A percentile compares a stretch with the other conserved stretches of the same genome.
Evolutionary conservation across 257 asterid genomes (phyloP).

Genomic region (Lavandula angustifolia): DNA sequence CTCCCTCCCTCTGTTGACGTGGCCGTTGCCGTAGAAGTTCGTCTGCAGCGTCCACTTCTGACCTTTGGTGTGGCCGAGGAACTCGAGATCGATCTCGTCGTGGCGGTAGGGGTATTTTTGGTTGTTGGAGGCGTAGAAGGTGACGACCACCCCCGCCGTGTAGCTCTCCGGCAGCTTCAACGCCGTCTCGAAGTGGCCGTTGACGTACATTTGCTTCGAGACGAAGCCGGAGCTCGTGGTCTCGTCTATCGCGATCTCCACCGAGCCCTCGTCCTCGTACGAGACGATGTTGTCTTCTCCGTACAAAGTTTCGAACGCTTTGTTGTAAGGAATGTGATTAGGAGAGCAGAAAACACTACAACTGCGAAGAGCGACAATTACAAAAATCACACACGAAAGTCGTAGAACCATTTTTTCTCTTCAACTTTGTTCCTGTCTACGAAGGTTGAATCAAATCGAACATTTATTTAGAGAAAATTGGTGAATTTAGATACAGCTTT

Average conservation of each 20-base stretch:
- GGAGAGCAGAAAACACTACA: neutral
- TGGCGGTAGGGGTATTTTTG: constrained; percentile 36
- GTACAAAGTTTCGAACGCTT: constrained; percentile 38
- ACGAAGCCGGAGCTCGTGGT: constrained; percentile 44
- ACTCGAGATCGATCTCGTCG: constrained; percentile 52
- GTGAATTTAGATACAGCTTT: neutral
- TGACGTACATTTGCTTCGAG: constrained; percentile 37
- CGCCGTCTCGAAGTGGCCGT: constrained; percentile 43
- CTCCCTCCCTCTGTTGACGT: constrained; percentile 42
- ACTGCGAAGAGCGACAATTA: neutral
- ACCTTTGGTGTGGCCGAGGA: constrained; percentile 40
- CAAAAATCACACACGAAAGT: neutral
- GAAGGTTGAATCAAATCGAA: too few relatives aligned
- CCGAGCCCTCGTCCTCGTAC: constrained; percentile 37
- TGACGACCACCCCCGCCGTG: constrained; percentile 49
- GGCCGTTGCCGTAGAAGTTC: constrained; percentile 46
- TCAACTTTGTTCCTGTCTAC: too few relatives aligned
- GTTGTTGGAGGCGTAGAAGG: constrained; percentile 41
- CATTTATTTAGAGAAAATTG: too few relatives aligned
- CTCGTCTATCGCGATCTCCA: constrained; percentile 41
- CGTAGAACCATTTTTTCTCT: neutral
- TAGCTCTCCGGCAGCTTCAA: constrained; percentile 42
- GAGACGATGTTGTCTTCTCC: constrained; percentile 39
- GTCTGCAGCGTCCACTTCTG: constrained; percentile 42
- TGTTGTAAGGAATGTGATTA: constrained; percentile 13